These are phyloP conservation scores for Ogataea chonburiensis DNA, from an alignment of 805 yeast species.

Conservation along the genomic window DNA sequence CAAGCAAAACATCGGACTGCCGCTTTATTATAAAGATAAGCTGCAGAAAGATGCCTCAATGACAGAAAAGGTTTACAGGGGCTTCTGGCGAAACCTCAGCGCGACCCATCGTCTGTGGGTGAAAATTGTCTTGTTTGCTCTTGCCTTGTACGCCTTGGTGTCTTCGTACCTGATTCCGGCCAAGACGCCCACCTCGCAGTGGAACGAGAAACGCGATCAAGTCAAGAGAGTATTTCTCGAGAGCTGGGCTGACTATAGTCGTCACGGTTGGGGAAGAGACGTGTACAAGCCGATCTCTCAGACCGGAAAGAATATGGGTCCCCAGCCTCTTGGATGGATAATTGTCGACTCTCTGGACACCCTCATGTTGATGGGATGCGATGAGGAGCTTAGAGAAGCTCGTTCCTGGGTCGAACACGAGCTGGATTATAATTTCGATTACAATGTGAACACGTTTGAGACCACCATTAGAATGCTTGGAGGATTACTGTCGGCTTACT, in stretches of 20 bases:
- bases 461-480: slow-evolving; percentile 96
- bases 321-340: slow-evolving; percentile 86
- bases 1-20: slow-evolving; percentile 36
- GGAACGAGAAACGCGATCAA: slow-evolving; percentile 51
- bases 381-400: slow-evolving; percentile 62
- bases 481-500: slow-evolving; percentile 82
- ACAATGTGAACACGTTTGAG: slow-evolving; percentile 80
- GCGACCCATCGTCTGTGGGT: slow-evolving; percentile 38
- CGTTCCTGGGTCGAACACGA: slow-evolving; percentile 72
- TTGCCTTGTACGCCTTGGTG: slow-evolving; percentile 29
- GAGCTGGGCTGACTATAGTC: slow-evolving; percentile 74
- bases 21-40: slow-evolving; percentile 56
- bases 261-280: slow-evolving; percentile 83
- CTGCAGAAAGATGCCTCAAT: slow-evolving; percentile 22
- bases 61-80: slow-evolving; percentile 15
- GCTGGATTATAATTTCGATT: slow-evolving; percentile 67
- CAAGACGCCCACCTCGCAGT: slow-evolving; percentile 25
- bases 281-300: slow-evolving; percentile 68
- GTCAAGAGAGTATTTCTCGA: slow-evolving; percentile 69
- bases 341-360: slow-evolving; percentile 88
- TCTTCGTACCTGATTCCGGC: slow-evolving; percentile 5
- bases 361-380: slow-evolving; percentile 68
- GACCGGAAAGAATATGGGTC: slow-evolving; percentile 70
- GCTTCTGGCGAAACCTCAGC: slow-evolving; percentile 14
- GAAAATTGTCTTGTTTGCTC: slow-evolving; percentile 43